Evolutionary conservation across 1,139 yeast species (phyloP), one percentile per base, ranked within the genome.

Genomic region (Sugiyamaella sp.): DNA sequence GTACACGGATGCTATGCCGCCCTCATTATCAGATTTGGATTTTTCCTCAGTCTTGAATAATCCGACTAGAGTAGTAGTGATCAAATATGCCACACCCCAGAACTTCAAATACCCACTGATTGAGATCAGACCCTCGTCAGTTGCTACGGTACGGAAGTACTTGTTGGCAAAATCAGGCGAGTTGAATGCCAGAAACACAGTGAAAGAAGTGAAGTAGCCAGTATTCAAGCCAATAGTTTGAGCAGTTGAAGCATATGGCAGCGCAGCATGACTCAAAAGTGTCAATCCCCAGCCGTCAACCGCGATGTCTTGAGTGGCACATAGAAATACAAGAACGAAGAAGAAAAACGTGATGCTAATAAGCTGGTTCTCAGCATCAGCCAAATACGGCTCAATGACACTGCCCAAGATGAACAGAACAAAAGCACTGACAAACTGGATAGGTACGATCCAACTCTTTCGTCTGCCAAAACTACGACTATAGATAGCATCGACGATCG

Each of bases 251-350:
- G 99, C 99, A 72, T 82, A 93, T n/a, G 95, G 85, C 55, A 93
- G 75, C 19, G 95, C 87, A 41, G 82, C 82, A 21, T 84, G 84
- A 16, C 91, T 83, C 52, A 93, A 75, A 50, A 93, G 82, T 1
- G 97, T 93, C 66, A 93, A 74, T 0, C 98, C 98, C 99, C 99
- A 93, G 4, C 99, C 99, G 71, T 93, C 99, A 14, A 93, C 99
- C 1, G 99, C 98, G 53, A 93, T 93, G 68, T 93, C 99, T 70
- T 93, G 99, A 0, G 99, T 93, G 2, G 99, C 98, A 73, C 97
- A 91, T 56, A 93, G 76, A 56, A 93, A 81, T 42, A 93, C 93
- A 56, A 95, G 73, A 19, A 82, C 60, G 63, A 91, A 88, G 71
- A 93, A 93, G 55, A 82, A 78, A 53, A 73, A 51, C 0, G 91